Percentiles rank a stretch among this genome's conserved stretches.
Evolutionary conservation across 1,284 basidiomycete species (phyloP).

Genomic region (Megacollybia platyphylla): DNA sequence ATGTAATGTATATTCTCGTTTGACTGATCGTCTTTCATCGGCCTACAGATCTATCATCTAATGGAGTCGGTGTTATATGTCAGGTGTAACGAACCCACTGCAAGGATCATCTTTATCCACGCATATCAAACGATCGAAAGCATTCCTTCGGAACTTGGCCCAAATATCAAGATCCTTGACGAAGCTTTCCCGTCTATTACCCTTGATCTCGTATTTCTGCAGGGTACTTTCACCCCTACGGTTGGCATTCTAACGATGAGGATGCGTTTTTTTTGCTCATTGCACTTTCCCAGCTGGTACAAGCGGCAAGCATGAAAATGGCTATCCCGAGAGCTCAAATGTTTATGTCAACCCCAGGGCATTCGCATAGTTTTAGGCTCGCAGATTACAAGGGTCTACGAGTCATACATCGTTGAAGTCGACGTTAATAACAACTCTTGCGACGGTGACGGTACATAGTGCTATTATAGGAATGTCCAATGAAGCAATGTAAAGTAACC

Average conservation of each 20-base stretch:
- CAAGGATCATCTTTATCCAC: not conserved
- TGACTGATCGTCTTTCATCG: not conserved
- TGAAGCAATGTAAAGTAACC: not conserved
- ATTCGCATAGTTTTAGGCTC: not conserved
- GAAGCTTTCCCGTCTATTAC: not conserved
- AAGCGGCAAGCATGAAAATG: not conserved
- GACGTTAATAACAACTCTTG: no score
- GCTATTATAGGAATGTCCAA: not conserved
- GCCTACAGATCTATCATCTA: not conserved
- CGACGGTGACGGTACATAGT: no score
- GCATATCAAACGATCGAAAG: not conserved
- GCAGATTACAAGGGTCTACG: not conserved
- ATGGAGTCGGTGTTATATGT: not conserved
- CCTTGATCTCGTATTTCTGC: not conserved
- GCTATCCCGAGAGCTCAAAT: not conserved
- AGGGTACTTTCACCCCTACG: not conserved
- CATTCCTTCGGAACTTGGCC: not conserved
- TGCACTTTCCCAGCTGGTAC: not conserved
- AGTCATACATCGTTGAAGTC: not conserved
- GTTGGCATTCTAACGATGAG: not conserved
- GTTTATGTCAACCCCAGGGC: not conserved
- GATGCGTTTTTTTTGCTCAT: no score
- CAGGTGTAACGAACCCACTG: not conserved
- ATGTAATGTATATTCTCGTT: constrained; percentile 22
- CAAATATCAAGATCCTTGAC: not conserved